Evolutionary conservation across 495 filamentous ascomycete genomes (phyloP).

Genomic region (Podospora fimiseda): DNA sequence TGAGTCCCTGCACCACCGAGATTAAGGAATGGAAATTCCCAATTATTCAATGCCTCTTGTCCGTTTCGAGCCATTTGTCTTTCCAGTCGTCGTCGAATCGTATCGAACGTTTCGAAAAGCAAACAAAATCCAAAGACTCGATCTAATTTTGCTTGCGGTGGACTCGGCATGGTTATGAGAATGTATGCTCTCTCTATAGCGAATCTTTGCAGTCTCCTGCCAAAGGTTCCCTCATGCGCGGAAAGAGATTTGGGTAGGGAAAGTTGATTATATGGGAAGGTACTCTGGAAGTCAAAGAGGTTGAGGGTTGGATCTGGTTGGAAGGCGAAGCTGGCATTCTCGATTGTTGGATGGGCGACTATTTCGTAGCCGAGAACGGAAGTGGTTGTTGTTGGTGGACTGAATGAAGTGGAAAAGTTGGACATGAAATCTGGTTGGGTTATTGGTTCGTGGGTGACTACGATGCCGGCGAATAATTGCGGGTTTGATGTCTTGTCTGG

Average conservation of each 20-base stretch:
- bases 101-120: conserved; percentile 45
- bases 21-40: conserved; percentile 56
- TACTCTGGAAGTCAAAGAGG: conserved; percentile 6
- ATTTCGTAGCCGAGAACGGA: conserved; percentile 23
- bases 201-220: conserved; percentile 61
- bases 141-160: conserved; percentile 43
- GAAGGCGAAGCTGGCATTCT: conserved; percentile 32
- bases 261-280: conserved; percentile 22
- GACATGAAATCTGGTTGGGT: conserved; percentile 3
- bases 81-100: conserved; percentile 42
- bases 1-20: conserved; percentile 66
- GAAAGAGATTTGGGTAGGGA: conserved; percentile 41
- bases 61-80: conserved; percentile 32
- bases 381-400: background rate
- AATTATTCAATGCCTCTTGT: conserved; percentile 50
- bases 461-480: conserved; percentile 19
- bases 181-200: conserved; percentile 56
- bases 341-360: conserved; percentile 27
- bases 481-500: background rate
- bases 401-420: conserved; percentile 4
- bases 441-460: conserved; percentile 23
- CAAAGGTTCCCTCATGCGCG: conserved; percentile 62
- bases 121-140: conserved; percentile 63
- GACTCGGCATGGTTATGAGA: conserved; percentile 51
- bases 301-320: conserved; percentile 18